Conservation (phyloP, 192 early-diverging fungal genomes). For the Podila minutissima region DNA sequence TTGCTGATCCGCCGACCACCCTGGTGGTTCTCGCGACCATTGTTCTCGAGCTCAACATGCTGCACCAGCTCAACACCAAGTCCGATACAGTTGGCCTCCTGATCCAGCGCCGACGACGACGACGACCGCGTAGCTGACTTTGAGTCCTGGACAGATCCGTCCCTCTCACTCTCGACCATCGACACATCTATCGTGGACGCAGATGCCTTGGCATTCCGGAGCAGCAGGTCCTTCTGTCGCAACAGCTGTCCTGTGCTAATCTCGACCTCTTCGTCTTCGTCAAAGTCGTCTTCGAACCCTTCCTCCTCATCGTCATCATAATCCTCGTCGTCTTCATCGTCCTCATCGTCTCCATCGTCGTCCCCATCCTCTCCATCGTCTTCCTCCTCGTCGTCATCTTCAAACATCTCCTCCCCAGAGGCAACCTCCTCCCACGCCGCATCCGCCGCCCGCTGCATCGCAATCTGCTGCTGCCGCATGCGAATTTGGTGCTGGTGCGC, state of each 20-base stretch:
- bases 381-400: constrained; percentile 22
- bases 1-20: neutral
- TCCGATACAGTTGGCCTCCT: neutral
- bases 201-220: neutral
- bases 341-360: constrained; percentile 5
- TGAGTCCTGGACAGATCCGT: neutral
- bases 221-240: neutral
- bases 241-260: constrained; percentile 7
- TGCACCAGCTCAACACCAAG: neutral
- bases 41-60: constrained; percentile 1
- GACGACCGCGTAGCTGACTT: neutral
- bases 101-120: neutral
- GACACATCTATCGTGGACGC: neutral
- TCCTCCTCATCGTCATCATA: constrained; percentile 24
- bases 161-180: neutral
- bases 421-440: constrained; percentile 47
- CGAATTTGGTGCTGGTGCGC: constrained; percentile 50
- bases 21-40: neutral
- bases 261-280: neutral
- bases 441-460: constrained; percentile 49
- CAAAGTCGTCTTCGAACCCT: neutral
- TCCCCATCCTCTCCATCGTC: constrained; percentile 14
- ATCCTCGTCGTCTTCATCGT: constrained; percentile 9
- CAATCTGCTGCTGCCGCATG: constrained; percentile 48
- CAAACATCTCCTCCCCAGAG: constrained; percentile 34